Base-by-base conservation (phyloP, 1,284 basidiomycete species). In the Pyrrhoderma lamaoense region DNA sequence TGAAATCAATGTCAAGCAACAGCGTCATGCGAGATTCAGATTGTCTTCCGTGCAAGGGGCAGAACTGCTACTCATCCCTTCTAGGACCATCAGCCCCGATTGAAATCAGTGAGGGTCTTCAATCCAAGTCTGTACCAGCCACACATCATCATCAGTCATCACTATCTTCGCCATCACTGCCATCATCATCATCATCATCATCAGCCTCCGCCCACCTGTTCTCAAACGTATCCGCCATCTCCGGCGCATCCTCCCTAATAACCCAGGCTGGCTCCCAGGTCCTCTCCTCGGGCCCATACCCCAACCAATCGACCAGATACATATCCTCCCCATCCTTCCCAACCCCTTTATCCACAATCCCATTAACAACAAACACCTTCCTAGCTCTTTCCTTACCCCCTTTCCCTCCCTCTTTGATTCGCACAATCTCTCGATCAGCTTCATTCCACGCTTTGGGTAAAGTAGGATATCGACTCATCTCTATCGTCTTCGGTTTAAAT, bases 181-280 rank as follows among this genome's bases (percentile, higher is more conserved):
- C n/a, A 13, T 22, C 8, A 8, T 3, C 19, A 19, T n/a, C 9
- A 22, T 4, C 36, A 3, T 48, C 47, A 8, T 19, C 7, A 34
- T 16, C 35, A 16, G 35, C 38, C 19, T 34, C 43, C 16, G 19
- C n/a, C n/a, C n/a, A 11, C 3, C 39, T 19, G 18, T 31, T 36
- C 39, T 56, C 50, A 56, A 69, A 80, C 19, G 70, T 70, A 31
- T 65, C 51, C 7, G 79, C 61, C 5, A 67, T 61, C 3, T 47
- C 46, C 0, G 71, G 70, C 2, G 77, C 75, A 59, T 80, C 79
- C 43, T 70, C 64, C 50, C 69, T 45, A 19, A 85, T 64, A 19
- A 64, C 67, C 2, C 57, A 58, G 56, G 71, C 72, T 18, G 71
- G 71, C 60, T 85, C 82, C 83, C 83, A 86, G 16, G 80, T 82